Percentiles rank a stretch among this genome's conserved stretches.
These are phyloP conservation scores for Schoenoplectus tabernaemontani DNA, from an alignment of 202 grass and related monocot genomes.

Conservation along the genomic window DNA sequence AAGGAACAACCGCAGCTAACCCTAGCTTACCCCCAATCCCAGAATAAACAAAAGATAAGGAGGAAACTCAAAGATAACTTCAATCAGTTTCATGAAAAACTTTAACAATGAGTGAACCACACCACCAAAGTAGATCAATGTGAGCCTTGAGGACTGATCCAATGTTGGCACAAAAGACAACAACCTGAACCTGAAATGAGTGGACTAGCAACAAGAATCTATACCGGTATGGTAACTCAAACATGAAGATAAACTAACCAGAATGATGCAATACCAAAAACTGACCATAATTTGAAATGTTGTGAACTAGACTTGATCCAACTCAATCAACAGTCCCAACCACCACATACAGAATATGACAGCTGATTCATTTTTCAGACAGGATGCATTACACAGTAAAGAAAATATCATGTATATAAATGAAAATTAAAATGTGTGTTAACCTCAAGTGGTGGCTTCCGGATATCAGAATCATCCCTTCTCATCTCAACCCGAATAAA, in stretches of 20 bases:
- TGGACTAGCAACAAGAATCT: neutral
- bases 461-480: constrained; percentile 88
- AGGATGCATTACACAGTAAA: neutral
- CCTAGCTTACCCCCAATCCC: neutral
- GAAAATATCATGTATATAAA: neutral
- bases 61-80: neutral
- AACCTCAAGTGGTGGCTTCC: constrained; percentile 84
- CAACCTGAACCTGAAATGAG: neutral
- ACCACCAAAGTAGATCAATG: neutral
- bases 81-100: neutral
- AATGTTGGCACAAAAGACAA: neutral
- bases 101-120: neutral
- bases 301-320: neutral
- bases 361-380: neutral
- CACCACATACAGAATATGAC: neutral
- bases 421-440: constrained; percentile 16
- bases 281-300: neutral
- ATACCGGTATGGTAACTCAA: neutral
- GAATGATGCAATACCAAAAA: neutral
- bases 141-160: neutral
- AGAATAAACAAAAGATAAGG: neutral
- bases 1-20: neutral
- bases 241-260: neutral
- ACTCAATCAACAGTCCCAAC: neutral
- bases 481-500: constrained; percentile 87